Conservation (phyloP, 495 filamentous ascomycete species). For the Penicillium cosmopolitanum region DNA sequence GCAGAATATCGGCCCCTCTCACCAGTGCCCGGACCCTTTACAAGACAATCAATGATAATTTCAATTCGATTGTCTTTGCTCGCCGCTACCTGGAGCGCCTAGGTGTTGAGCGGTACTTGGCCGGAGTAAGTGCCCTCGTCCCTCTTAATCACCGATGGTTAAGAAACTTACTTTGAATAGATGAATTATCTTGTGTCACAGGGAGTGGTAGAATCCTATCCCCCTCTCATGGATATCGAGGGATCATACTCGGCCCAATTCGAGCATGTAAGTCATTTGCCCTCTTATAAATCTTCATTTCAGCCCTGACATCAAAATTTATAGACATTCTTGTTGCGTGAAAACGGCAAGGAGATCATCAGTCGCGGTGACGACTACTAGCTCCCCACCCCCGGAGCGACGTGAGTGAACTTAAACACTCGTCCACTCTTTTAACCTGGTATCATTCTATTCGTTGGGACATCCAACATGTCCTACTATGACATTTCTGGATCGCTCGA, state of each 20-base stretch:
- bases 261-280: slow-evolving; percentile 56
- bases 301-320: background rate
- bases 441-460: background rate
- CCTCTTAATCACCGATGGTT: too few species aligned
- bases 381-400: background rate
- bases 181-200: slow-evolving; percentile 56
- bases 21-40: slow-evolving; percentile 60
- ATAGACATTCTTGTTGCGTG: slow-evolving; percentile 50
- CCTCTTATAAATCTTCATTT: background rate
- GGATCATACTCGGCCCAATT: slow-evolving; percentile 65
- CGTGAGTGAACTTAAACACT: background rate
- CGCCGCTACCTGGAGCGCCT: slow-evolving; percentile 66
- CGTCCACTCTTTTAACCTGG: background rate
- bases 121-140: slow-evolving; percentile 50
- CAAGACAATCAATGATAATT: slow-evolving; percentile 66
- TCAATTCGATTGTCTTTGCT: slow-evolving; percentile 64
- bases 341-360: slow-evolving; percentile 53
- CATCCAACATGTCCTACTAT: background rate
- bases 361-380: slow-evolving; percentile 56
- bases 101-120: slow-evolving; percentile 62
- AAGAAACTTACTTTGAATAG: slow-evolving; percentile 25
- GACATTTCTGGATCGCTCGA: background rate
- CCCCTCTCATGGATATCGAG: slow-evolving; percentile 55
- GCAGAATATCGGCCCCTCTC: slow-evolving; percentile 51
- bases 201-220: slow-evolving; percentile 58